Evolutionary conservation across 177 flowering plant genomes (phyloP).

Genomic region (Vitis hybrid): DNA sequence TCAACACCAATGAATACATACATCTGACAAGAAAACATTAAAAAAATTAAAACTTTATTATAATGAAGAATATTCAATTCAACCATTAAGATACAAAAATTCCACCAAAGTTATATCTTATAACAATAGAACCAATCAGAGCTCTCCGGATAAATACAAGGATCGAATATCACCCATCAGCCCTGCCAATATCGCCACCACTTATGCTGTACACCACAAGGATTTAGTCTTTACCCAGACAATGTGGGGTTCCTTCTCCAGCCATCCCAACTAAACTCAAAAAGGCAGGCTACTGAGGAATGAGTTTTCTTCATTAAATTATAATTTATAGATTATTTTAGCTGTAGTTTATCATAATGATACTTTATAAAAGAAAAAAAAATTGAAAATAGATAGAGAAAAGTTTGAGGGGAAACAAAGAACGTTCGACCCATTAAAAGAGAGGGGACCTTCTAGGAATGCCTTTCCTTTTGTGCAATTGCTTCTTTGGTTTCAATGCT

Average conservation of each 20-base stretch:
- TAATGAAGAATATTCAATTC: slow-evolving; percentile 5
- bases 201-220: slow-evolving; percentile 18
- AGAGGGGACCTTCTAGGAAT: slow-evolving; percentile 44
- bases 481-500: slow-evolving; percentile 32
- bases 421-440: slow-evolving; percentile 6
- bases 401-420: background rate
- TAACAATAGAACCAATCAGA: slow-evolving; percentile 2
- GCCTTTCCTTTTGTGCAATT: slow-evolving; percentile 42
- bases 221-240: background rate
- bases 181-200: background rate
- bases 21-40: background rate
- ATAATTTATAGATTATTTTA: background rate
- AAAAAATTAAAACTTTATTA: background rate
- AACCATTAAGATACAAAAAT: background rate
- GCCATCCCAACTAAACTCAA: slow-evolving; percentile 20
- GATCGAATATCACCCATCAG: background rate
- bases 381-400: background rate
- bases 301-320: background rate
- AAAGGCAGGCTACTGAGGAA: slow-evolving; percentile 4
- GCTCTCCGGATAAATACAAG: background rate
- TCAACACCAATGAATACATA: background rate
- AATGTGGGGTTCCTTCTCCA: slow-evolving; percentile 13
- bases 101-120: background rate
- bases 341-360: background rate
- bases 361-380: slow-evolving; percentile 9